A percentile compares a stretch with the other conserved stretches of the same genome.
Conservation (phyloP, 2,329 filamentous ascomycete species). For the Aspergillus tubingensis region DNA sequence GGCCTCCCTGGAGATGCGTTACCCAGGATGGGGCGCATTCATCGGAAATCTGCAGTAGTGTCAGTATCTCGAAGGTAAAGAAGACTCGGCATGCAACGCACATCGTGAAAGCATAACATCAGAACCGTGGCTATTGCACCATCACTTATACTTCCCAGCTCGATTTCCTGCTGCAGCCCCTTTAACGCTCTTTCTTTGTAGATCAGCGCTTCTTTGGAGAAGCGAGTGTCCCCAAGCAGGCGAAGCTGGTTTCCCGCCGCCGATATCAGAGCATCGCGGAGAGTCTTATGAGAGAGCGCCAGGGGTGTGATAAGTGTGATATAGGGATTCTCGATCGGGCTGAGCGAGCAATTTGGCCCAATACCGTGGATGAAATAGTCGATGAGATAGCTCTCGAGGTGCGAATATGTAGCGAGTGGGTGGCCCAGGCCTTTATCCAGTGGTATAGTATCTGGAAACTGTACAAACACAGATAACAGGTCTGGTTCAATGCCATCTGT, state of each 20-base stretch:
- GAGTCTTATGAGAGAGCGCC: constrained; percentile 23
- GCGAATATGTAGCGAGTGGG: constrained; percentile 16
- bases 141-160: constrained; percentile 20
- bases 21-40: constrained; percentile 36
- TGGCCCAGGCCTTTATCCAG: constrained; percentile 5
- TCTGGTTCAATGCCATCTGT: background rate
- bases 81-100: constrained; percentile 1
- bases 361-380: constrained; percentile 34
- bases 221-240: constrained; percentile 27
- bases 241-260: constrained; percentile 33
- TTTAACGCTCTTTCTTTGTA: constrained; percentile 30
- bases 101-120: constrained; percentile 40
- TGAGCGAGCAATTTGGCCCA: constrained; percentile 35
- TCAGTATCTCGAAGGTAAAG: background rate
- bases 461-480: background rate
- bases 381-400: constrained; percentile 23
- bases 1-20: constrained; percentile 32
- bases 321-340: constrained; percentile 32
- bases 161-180: constrained; percentile 27
- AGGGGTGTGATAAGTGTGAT: constrained; percentile 28
- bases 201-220: constrained; percentile 25
- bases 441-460: background rate
- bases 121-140: constrained; percentile 32
- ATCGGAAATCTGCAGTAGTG: constrained; percentile 29
- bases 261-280: constrained; percentile 30